These are phyloP conservation scores for Ramaria rubella DNA, from an alignment of 768 basidiomycete species.

Conservation along the genomic window DNA sequence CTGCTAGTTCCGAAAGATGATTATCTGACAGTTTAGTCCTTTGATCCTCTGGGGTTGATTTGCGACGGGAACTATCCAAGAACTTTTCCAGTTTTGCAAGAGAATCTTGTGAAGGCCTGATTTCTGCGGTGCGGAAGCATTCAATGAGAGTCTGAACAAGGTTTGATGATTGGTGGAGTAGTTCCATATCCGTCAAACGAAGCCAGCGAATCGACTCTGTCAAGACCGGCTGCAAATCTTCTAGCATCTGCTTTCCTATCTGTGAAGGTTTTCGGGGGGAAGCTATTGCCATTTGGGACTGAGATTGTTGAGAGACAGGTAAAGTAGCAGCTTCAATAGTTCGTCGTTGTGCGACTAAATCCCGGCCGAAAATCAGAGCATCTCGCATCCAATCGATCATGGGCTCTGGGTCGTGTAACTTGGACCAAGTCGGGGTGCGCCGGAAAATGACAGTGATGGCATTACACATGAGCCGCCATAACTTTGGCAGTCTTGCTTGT, in stretches of 20 bases:
- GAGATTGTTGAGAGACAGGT: slow-evolving; percentile 26
- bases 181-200: slow-evolving; percentile 85
- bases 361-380: slow-evolving; percentile 86
- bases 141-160: slow-evolving; percentile 74
- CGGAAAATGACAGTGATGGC: slow-evolving; percentile 81
- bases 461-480: slow-evolving; percentile 81
- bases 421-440: slow-evolving; percentile 76
- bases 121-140: slow-evolving; percentile 59
- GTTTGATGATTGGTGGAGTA: slow-evolving; percentile 82
- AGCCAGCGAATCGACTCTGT: slow-evolving; percentile 81
- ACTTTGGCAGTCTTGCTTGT: slow-evolving; percentile 48
- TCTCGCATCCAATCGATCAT: slow-evolving; percentile 99
- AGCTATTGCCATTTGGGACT: slow-evolving; percentile 13
- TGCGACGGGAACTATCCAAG: slow-evolving; percentile 46
- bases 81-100: slow-evolving; percentile 64
- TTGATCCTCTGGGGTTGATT: slow-evolving; percentile 34
- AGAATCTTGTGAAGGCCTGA: slow-evolving; percentile 48
- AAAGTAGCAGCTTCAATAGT: slow-evolving; percentile 68
- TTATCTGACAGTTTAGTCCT: slow-evolving; percentile 52
- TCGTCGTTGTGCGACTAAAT: slow-evolving; percentile 74
- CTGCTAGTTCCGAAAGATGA: slow-evolving; percentile 60
- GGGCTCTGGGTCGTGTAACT: slow-evolving; percentile 66
- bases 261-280: slow-evolving; percentile 45
- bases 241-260: slow-evolving; percentile 68
- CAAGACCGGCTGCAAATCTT: slow-evolving; percentile 70